phyloP scores from a whole-genome alignment of 2,329 filamentous ascomycete genomes.

The Trichophyton mentagrophytes region DNA sequence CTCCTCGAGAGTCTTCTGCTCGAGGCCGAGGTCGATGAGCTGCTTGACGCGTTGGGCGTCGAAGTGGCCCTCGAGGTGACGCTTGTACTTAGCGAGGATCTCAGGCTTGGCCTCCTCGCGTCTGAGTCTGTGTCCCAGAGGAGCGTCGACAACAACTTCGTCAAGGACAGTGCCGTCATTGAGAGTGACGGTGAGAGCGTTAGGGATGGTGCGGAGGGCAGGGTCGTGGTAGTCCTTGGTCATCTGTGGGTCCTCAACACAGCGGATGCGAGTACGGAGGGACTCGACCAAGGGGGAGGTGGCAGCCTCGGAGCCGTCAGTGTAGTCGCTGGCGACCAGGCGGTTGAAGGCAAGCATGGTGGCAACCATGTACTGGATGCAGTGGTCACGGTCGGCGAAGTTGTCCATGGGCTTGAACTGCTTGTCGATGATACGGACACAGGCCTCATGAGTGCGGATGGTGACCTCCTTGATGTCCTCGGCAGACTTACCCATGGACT shows the following conservation, averaged over 20 bases:
- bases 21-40: slow-evolving; percentile 66
- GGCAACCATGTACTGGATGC: slow-evolving; percentile 97
- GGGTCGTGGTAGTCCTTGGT: slow-evolving; percentile 94
- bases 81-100: slow-evolving; percentile 90
- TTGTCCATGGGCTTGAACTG: slow-evolving; percentile 99
- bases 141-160: slow-evolving; percentile 86
- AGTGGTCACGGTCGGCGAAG: slow-evolving; percentile 98
- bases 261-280: slow-evolving; percentile 84
- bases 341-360: slow-evolving; percentile 94
- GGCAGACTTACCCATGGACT: slow-evolving; percentile 74
- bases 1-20: slow-evolving; percentile 60
- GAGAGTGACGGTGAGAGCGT: slow-evolving; percentile 85
- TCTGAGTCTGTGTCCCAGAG: slow-evolving; percentile 78
- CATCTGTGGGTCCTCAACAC: slow-evolving; percentile 91
- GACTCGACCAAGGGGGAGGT: slow-evolving; percentile 80
- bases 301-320: slow-evolving; percentile 81
- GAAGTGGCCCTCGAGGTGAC: slow-evolving; percentile 78
- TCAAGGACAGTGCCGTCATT: slow-evolving; percentile 87
- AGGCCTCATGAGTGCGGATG: slow-evolving; percentile 95
- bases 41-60: slow-evolving; percentile 63
- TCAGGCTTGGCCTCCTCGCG: slow-evolving; percentile 96
- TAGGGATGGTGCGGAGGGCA: slow-evolving; percentile 85
- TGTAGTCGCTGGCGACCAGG: slow-evolving; percentile 85
- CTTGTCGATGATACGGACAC: slow-evolving; percentile 98
- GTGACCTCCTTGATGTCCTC: slow-evolving; percentile 86